Base-by-base conservation (phyloP, 2,329 filamentous ascomycete species). In the Lecanicillium sp. region DNA sequence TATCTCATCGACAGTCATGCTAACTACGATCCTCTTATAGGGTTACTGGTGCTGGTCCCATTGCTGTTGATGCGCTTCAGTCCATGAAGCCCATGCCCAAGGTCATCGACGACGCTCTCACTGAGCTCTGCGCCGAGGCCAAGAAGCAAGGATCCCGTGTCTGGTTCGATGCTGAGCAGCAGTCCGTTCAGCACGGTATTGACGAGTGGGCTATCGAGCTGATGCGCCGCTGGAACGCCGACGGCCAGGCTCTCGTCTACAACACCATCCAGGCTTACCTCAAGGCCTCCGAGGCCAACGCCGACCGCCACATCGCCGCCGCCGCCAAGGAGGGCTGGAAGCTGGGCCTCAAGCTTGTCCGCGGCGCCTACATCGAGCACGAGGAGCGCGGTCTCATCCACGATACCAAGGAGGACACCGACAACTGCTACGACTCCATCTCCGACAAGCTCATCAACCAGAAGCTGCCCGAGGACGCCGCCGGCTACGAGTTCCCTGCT, bases 161-260 rank as follows among this genome's bases (percentile, higher is more conserved):
- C 3, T 72, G 90, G 3, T 82, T 89, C 45, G 84, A 89, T 46
- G 86, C 85, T 2, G 87, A 94, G 59, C 84, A 89, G 56, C 77
- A 77, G 38, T 69, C 74, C 35, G 71, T 87, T 14, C 83, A 89
- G 59, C 62, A 69, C 9, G 84, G 84, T 5, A 87, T 88, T 45
- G 79, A 87, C 56, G 69, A 74, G 41, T 87, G 85, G 79, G 82
- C 78, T 1, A 58, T 87, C 29, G 62, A 71, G n/a, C 79, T 86
- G 48, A 84, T 87, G 71, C 71, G 74, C 48, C 74, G 71, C 51
- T 85, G 81, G 64, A 89, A 89, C 61, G 70, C 64, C 46, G 61
- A 57, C 0, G 72, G 71, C 35, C 67, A 69, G 36, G 79, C 81
- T 1, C 71, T 87, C 29, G 68, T 94, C 34, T 89, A 87, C 64